These are phyloP conservation scores for Fereydounia khargensis DNA, from an alignment of 1,284 basidiomycete species.

Conservation along the genomic window DNA sequence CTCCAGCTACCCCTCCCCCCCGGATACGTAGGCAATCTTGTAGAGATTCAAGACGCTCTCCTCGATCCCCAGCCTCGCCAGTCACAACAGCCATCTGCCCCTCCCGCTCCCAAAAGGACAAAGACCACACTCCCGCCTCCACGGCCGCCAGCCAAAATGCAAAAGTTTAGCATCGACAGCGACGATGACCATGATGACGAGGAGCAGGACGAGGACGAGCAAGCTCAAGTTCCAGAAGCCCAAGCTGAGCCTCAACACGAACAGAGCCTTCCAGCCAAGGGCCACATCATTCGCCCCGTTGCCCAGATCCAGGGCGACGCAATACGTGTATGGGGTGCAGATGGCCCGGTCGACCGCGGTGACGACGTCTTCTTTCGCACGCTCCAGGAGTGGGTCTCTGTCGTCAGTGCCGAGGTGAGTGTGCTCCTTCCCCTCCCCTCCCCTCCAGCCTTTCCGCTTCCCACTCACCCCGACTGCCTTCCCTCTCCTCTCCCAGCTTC, in stretches of 20 bases:
- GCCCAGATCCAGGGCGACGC: constrained; percentile 4
- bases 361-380: constrained; percentile 28
- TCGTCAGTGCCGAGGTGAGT: constrained; percentile 24
- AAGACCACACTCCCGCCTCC: background rate
- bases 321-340: constrained; percentile 27
- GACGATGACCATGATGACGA: constrained; percentile 26
- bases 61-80: background rate
- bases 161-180: constrained; percentile 34
- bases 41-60: background rate
- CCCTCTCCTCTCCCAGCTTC: too few relatives aligned
- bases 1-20: constrained; percentile 14
- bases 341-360: constrained; percentile 30
- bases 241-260: background rate
- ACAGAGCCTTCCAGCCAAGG: background rate
- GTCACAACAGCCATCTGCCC: too few relatives aligned
- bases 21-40: constrained; percentile 2
- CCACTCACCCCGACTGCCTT: too few relatives aligned
- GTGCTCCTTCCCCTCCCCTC: too few relatives aligned
- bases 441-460: background rate
- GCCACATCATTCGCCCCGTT: constrained; percentile 2
- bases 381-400: constrained; percentile 22
- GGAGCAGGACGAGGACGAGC: background rate
- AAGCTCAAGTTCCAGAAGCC: background rate
- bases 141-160: constrained; percentile 9
- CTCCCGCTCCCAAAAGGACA: background rate